Conservation (phyloP, 352 stramenopile species). For the Saprolegnia diclina region DNA sequence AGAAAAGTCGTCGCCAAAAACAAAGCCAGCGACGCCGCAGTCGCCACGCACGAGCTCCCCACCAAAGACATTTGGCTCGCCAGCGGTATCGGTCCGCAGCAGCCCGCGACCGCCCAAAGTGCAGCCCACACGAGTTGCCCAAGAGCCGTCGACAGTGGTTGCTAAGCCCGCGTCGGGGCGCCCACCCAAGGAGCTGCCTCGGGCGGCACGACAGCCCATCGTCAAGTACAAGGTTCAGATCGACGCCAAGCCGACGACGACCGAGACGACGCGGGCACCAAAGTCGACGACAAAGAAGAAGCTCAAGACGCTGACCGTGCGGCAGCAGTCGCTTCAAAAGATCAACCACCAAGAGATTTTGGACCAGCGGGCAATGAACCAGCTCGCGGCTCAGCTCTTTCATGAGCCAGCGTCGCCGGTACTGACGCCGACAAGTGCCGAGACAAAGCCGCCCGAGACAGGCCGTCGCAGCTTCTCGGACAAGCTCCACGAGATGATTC, state of each 20-base stretch:
- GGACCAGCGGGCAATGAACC: slow-evolving; percentile 7
- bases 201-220: not conserved
- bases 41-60: not conserved
- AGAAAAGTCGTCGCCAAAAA: not conserved
- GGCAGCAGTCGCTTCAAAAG: not conserved
- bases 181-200: not conserved
- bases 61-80: no score
- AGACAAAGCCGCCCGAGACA: not conserved
- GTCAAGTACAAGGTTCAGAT: not conserved
- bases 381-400: slow-evolving; percentile 21
- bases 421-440: not conserved
- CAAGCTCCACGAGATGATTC: slow-evolving; percentile 27
- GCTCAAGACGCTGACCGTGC: not conserved
- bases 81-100: not conserved
- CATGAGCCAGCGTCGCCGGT: not conserved
- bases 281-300: slow-evolving; percentile 9
- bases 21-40: not conserved
- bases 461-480: slow-evolving; percentile 19
- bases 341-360: not conserved
- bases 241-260: not conserved
- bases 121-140: not conserved
- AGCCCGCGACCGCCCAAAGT: not conserved
- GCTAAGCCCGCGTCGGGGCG: not conserved
- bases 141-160: not conserved
- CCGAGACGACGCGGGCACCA: not conserved